A percentile compares a stretch with the other conserved stretches of the same genome.
phyloP scores from a whole-genome alignment of 352 stramenopile genomes.

The Phytophthora pini region DNA sequence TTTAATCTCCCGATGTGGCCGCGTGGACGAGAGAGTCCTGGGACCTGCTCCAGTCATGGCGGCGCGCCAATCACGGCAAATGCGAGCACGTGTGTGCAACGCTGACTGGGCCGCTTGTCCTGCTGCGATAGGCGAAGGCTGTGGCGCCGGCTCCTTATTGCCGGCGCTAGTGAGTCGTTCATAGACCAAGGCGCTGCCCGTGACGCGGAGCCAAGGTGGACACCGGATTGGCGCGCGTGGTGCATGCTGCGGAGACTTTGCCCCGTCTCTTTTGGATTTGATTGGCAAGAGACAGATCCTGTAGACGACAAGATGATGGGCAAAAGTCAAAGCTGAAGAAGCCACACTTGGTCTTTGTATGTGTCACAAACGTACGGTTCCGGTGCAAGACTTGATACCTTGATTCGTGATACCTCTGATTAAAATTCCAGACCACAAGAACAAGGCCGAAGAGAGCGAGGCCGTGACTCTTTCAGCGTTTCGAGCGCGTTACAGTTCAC shows the following conservation, averaged over 20 bases:
- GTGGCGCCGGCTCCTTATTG: conserved; percentile 29
- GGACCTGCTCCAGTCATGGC: conserved; percentile 29
- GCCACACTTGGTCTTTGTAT: conserved; percentile 22
- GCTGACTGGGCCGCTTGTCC: conserved; percentile 27
- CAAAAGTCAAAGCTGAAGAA: conserved; percentile 19
- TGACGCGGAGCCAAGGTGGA: conserved; percentile 24
- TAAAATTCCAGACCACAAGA: conserved; percentile 1
- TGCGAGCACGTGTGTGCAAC: conserved; percentile 26
- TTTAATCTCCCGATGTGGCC: conserved; percentile 16
- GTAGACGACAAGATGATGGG: conserved; percentile 34
- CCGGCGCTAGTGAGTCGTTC: conserved; percentile 14
- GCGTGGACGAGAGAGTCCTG: not conserved
- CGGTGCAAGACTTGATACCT: conserved; percentile 14
- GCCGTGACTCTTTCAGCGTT: not conserved
- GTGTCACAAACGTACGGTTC: conserved; percentile 22
- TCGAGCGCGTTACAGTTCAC: not conserved
- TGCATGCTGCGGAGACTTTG: conserved; percentile 8
- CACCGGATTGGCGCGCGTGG: conserved; percentile 32
- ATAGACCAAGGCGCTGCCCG: conserved; percentile 10
- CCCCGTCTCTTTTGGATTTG: conserved; percentile 26
- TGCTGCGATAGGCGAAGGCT: conserved; percentile 20
- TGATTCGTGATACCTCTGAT: conserved; percentile 2
- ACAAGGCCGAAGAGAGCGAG: not conserved
- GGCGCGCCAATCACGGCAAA: conserved; percentile 24
- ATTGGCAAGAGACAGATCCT: conserved; percentile 15